Evolutionary conservation across 2,329 filamentous ascomycete species (phyloP).

Genomic region (Ophiocordyceps sinensis): DNA sequence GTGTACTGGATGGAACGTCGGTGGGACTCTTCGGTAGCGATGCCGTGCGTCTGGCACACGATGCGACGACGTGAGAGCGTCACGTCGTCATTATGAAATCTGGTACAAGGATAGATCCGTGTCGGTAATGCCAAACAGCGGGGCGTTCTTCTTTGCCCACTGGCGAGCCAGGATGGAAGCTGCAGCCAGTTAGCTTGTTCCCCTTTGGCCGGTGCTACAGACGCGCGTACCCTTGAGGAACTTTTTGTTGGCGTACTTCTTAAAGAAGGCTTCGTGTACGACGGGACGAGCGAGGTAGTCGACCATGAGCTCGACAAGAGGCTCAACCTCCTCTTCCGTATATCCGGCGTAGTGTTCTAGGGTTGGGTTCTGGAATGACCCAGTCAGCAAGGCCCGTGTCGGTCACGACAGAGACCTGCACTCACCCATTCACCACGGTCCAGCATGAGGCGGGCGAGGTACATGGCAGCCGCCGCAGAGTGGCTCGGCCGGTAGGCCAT

Average conservation of each 20-base stretch:
- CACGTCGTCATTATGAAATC: slow-evolving; percentile 15
- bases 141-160: slow-evolving; percentile 78
- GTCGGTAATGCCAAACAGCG: slow-evolving; percentile 38
- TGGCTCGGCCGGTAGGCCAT: slow-evolving; percentile 81
- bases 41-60: background rate
- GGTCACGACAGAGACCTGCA: background rate
- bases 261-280: slow-evolving; percentile 94
- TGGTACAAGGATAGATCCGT: slow-evolving; percentile 36
- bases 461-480: slow-evolving; percentile 87
- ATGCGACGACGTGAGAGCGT: slow-evolving; percentile 1
- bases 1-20: slow-evolving; percentile 9
- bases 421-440: slow-evolving; percentile 84
- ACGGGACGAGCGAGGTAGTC: slow-evolving; percentile 89
- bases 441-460: slow-evolving; percentile 77
- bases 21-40: background rate
- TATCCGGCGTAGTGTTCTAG: slow-evolving; percentile 88
- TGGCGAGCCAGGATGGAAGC: slow-evolving; percentile 82
- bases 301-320: slow-evolving; percentile 86
- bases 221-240: slow-evolving; percentile 80
- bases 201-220: background rate
- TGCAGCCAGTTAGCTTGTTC: slow-evolving; percentile 20
- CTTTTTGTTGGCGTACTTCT: slow-evolving; percentile 99
- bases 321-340: slow-evolving; percentile 80
- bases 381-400: slow-evolving; percentile 13
- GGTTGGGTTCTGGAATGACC: slow-evolving; percentile 52